Evolutionary conservation across 352 stramenopile genomes (phyloP).

Genomic region (Saprolegnia diclina): DNA sequence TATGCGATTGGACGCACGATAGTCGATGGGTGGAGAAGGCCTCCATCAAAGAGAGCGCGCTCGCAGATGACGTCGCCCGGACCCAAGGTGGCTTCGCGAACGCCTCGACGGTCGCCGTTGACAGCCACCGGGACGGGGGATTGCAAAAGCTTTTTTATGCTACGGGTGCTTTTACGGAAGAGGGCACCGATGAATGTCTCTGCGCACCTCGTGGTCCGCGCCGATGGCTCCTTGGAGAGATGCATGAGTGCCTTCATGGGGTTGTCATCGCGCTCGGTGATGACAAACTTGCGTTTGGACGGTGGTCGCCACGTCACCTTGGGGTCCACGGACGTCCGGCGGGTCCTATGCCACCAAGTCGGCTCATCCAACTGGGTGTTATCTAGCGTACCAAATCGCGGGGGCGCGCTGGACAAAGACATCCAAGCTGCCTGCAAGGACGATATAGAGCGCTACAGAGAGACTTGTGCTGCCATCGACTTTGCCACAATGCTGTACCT

Average conservation of each 20-base stretch:
- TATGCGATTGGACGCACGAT: not conserved
- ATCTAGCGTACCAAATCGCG: not conserved
- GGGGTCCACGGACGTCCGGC: not conserved
- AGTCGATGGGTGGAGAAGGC: not conserved
- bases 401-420: not conserved
- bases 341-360: no score
- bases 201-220: no score
- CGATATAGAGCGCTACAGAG: slow-evolving; percentile 21
- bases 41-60: not conserved
- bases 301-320: not conserved
- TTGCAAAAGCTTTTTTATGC: not conserved
- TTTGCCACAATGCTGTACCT: not conserved
- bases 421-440: not conserved
- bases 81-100: not conserved
- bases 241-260: slow-evolving; percentile 20
- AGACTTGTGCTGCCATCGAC: not conserved
- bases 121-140: not conserved
- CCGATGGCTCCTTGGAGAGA: slow-evolving; percentile 5
- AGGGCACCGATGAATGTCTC: no score
- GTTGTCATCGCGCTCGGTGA: not conserved
- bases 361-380: no score
- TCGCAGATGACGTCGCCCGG: slow-evolving; percentile 12
- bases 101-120: not conserved
- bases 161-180: not conserved
- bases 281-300: not conserved